phyloP scores from a whole-genome alignment of 805 yeast genomes.

The Kodamaea kaohsiungensis region DNA sequence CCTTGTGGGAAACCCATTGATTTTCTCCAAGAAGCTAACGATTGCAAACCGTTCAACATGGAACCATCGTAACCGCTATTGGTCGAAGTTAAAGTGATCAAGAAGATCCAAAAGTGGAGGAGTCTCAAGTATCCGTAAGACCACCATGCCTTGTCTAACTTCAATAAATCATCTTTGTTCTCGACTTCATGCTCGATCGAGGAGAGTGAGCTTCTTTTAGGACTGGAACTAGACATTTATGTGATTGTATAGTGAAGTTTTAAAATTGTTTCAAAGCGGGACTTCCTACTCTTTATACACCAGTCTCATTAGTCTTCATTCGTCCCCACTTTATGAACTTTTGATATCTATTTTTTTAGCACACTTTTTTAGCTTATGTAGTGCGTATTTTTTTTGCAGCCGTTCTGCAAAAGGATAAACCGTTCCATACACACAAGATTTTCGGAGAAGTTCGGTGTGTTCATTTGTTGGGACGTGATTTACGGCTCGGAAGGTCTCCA shows the following conservation, averaged over 20 bases:
- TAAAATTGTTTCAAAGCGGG: neutral
- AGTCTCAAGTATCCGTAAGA: constrained; percentile 37
- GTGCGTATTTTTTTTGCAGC: neutral
- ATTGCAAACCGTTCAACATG: constrained; percentile 52
- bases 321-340: neutral
- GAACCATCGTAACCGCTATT: constrained; percentile 33
- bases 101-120: constrained; percentile 39
- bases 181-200: constrained; percentile 1
- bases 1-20: constrained; percentile 31
- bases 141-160: constrained; percentile 29
- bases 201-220: neutral
- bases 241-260: neutral
- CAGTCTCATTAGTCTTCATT: neutral
- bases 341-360: neutral
- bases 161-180: neutral
- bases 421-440: neutral
- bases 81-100: constrained; percentile 48
- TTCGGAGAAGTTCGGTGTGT: neutral
- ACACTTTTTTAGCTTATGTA: neutral
- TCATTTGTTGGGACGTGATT: neutral
- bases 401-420: too few species aligned
- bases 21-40: constrained; percentile 41
- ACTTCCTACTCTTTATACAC: neutral
- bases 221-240: constrained; percentile 1
- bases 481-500: neutral